phyloP scores from a whole-genome alignment of 768 basidiomycete genomes.

The Lentinula guzmanii region DNA sequence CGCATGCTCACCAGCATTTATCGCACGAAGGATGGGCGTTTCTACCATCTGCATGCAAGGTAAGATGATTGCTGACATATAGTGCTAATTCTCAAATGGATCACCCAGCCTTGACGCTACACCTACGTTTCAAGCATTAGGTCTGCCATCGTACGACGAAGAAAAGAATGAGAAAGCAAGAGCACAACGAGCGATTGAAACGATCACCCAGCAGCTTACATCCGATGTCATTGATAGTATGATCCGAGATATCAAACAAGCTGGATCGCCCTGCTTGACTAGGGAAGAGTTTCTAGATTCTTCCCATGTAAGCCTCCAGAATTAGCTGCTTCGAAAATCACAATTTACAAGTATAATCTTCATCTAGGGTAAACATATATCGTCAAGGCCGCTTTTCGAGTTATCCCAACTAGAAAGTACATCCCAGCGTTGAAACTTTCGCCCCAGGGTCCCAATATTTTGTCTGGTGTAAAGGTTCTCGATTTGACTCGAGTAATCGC shows the following conservation, averaged over 20 bases:
- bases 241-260: not conserved
- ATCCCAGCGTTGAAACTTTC: not conserved
- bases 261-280: not conserved
- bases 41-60: conserved; percentile 2
- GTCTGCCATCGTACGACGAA: conserved; percentile 1
- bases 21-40: conserved; percentile 2
- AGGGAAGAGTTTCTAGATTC: conserved; percentile 4
- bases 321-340: not conserved
- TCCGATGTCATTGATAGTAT: not conserved
- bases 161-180: not conserved
- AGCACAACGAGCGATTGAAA: not conserved
- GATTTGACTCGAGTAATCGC: conserved; percentile 6
- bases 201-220: not conserved
- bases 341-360: not conserved
- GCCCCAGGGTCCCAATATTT: not conserved
- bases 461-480: conserved; percentile 4
- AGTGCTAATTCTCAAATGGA: not conserved
- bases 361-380: not conserved
- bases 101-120: not conserved
- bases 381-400: conserved; percentile 3
- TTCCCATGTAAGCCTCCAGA: not conserved
- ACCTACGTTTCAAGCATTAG: not conserved
- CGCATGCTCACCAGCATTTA: conserved; percentile 4
- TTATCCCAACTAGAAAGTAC: not conserved
- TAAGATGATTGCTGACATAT: not conserved